Evolutionary conservation across 306 rosid genomes (phyloP).

Genomic region (Prunus salicina): DNA sequence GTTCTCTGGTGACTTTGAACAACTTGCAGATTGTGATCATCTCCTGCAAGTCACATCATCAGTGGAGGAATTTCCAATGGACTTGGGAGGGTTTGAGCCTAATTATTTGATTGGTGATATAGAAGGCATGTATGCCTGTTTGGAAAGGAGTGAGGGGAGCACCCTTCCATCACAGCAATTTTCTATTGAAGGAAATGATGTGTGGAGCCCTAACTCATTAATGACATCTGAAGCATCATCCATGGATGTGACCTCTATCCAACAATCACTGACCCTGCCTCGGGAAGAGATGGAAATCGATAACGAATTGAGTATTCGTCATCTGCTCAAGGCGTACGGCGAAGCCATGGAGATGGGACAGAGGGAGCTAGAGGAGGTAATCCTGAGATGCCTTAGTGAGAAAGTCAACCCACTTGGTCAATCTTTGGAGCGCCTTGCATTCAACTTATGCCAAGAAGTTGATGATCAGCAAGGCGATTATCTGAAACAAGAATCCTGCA

Average conservation of each 20-base stretch:
- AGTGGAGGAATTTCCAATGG: conserved; percentile 31
- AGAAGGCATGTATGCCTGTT: conserved; percentile 10
- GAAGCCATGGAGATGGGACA: conserved; percentile 49
- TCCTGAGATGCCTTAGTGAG: conserved; percentile 41
- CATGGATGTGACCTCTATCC: conserved; percentile 17
- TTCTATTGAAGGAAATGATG: conserved; percentile 24
- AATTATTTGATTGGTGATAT: conserved; percentile 6
- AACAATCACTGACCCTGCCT: conserved; percentile 37
- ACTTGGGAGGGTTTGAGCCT: conserved; percentile 32
- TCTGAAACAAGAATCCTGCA: conserved; percentile 49
- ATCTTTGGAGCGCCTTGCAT: conserved; percentile 48
- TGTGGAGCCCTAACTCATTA: conserved; percentile 49
- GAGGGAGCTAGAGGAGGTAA: conserved; percentile 32
- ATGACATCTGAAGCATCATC: conserved; percentile 40
- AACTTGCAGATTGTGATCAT: conserved; percentile 25
- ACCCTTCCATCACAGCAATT: conserved; percentile 27
- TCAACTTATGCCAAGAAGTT: conserved; percentile 37
- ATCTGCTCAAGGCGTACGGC: conserved; percentile 46
- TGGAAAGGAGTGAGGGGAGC: conserved; percentile 42
- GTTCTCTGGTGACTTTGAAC: conserved; percentile 23
- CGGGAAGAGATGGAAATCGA: conserved; percentile 43
- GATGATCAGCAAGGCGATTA: conserved; percentile 22
- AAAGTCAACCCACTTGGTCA: conserved; percentile 50
- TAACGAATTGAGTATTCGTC: conserved; percentile 36
- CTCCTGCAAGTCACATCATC: conserved; percentile 34